Conservation (phyloP, 495 filamentous ascomycete species). For the Acidiella bohemica region DNA sequence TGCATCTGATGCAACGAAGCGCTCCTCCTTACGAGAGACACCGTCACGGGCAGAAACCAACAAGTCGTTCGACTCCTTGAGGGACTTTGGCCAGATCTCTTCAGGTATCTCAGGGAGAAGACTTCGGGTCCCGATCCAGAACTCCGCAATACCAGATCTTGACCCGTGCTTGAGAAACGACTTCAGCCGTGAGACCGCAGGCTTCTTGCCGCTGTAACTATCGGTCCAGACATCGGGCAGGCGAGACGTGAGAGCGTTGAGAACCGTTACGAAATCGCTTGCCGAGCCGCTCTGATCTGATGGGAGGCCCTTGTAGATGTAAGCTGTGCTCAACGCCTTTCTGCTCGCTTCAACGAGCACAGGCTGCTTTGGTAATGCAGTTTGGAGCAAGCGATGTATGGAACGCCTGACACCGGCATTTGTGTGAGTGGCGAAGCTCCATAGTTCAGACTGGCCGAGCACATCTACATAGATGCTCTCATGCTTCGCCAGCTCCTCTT, state of each 20-base stretch:
- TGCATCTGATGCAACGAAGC: constrained; percentile 47
- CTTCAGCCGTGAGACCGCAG: constrained; percentile 47
- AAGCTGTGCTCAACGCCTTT: constrained; percentile 45
- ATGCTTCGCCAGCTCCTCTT: constrained; percentile 26
- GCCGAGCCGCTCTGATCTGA: constrained; percentile 59
- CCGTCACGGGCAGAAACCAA: constrained; percentile 54
- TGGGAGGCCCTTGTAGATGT: constrained; percentile 57
- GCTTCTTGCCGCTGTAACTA: constrained; percentile 51
- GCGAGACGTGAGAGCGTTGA: constrained; percentile 46
- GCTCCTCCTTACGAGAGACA: constrained; percentile 58
- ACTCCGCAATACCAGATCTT: constrained; percentile 51
- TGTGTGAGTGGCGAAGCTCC: constrained; percentile 53
- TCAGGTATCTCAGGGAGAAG: constrained; percentile 48
- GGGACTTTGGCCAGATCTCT: constrained; percentile 35
- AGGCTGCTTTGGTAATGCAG: constrained; percentile 33
- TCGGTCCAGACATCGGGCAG: constrained; percentile 64
- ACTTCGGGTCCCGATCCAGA: constrained; percentile 52
- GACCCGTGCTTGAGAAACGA: constrained; percentile 76
- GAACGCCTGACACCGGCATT: constrained; percentile 62
- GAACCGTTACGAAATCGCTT: constrained; percentile 47
- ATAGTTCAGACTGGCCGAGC: constrained; percentile 53
- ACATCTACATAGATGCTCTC: constrained; percentile 38
- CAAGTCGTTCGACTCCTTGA: constrained; percentile 40
- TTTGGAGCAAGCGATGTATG: constrained; percentile 52
- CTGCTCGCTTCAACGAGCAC: constrained; percentile 31